Evolutionary conservation across 2,329 filamentous ascomycete species (phyloP).

Genomic region (Xylaria sp.): DNA sequence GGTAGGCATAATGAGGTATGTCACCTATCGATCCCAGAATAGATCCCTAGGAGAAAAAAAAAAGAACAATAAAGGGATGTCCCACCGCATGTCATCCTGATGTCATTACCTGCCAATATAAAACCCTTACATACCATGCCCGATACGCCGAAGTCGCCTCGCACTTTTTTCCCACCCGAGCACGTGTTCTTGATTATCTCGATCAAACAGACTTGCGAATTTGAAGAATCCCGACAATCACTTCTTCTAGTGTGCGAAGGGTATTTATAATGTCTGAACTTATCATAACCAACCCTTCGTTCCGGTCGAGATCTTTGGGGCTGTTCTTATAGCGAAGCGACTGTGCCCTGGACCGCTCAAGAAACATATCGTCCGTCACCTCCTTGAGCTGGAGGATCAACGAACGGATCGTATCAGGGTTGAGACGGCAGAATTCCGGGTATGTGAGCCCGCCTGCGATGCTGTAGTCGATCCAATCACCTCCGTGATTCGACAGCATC

Average conservation of each 20-base stretch:
- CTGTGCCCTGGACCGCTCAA: constrained; percentile 16
- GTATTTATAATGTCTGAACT: constrained; percentile 16
- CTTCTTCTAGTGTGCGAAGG: constrained; percentile 28
- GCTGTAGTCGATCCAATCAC: constrained; percentile 43
- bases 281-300: constrained; percentile 5
- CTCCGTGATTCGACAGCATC: constrained; percentile 43
- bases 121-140: not conserved
- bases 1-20: not conserved
- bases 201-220: constrained; percentile 1
- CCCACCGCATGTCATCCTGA: constrained; percentile 2
- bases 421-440: constrained; percentile 41
- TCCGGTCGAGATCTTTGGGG: constrained; percentile 24
- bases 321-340: constrained; percentile 27
- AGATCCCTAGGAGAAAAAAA: not conserved
- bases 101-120: not conserved
- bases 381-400: constrained; percentile 42
- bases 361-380: constrained; percentile 37
- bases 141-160: not conserved
- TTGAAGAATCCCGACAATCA: constrained; percentile 29
- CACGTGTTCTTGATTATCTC: not conserved
- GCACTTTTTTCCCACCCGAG: not conserved
- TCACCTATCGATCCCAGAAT: not conserved
- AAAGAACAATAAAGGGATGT: not conserved
- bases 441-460: constrained; percentile 38
- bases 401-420: constrained; percentile 43